A percentile compares a stretch with the other conserved stretches of the same genome.
Evolutionary conservation across 495 filamentous ascomycete species (phyloP).

Genomic region (Penicillium cataractarum): DNA sequence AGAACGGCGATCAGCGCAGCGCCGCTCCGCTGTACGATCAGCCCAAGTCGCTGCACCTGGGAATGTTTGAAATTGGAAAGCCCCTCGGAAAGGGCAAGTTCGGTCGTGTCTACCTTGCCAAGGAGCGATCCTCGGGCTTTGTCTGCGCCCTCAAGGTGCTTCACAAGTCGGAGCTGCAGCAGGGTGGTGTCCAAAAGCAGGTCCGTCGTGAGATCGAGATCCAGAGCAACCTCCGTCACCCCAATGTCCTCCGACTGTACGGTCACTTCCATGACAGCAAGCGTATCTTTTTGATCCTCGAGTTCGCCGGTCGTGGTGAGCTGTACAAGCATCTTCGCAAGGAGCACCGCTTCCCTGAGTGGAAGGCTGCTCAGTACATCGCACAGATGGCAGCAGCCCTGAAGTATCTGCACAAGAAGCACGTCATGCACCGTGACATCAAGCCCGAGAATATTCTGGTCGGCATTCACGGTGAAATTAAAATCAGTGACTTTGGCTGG

Average conservation of each 20-base stretch:
- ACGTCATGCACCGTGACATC: slow-evolving; percentile 98
- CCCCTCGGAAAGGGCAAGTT: slow-evolving; percentile 98
- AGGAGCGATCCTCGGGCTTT: slow-evolving; percentile 85
- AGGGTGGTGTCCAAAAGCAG: slow-evolving; percentile 94
- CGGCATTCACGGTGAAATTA: slow-evolving; percentile 97
- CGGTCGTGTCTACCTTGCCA: slow-evolving; percentile 92
- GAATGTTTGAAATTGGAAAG: slow-evolving; percentile 98
- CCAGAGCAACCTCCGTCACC: slow-evolving; percentile 92
- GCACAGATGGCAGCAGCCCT: slow-evolving; percentile 98
- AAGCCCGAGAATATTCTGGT: slow-evolving; percentile 99
- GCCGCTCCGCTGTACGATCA: slow-evolving; percentile 62
- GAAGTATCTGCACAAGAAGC: slow-evolving; percentile 92
- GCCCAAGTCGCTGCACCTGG: slow-evolving; percentile 82
- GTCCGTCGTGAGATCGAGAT: slow-evolving; percentile 97
- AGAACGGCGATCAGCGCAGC: slow-evolving; percentile 57
- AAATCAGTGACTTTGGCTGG: slow-evolving; percentile 98
- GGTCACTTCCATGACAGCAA: slow-evolving; percentile 98
- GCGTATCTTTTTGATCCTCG: slow-evolving; percentile 92
- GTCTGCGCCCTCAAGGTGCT: slow-evolving; percentile 97
- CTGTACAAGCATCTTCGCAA: slow-evolving; percentile 94
- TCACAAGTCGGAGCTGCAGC: slow-evolving; percentile 91
- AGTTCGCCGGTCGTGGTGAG: slow-evolving; percentile 94
- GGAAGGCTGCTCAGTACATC: slow-evolving; percentile 94
- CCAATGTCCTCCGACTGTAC: slow-evolving; percentile 91
- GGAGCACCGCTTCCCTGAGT: slow-evolving; percentile 88